These are phyloP conservation scores for Apostasia shenzhenica DNA, from an alignment of 106 monocot species.

Conservation along the genomic window DNA sequence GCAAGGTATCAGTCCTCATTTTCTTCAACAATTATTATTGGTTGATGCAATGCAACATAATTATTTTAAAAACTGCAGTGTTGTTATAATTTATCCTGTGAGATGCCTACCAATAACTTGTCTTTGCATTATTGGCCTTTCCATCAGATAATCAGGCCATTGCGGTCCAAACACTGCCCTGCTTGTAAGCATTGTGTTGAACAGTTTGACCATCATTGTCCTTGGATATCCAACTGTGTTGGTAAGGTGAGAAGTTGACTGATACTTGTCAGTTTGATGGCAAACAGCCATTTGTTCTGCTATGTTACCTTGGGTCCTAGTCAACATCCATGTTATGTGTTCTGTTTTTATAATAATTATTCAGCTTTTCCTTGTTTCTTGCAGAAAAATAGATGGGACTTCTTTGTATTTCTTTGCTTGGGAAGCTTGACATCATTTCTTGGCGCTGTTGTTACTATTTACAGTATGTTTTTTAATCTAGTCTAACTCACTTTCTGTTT, in stretches of 20 bases:
- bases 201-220: conserved; percentile 94
- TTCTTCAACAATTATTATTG: background rate
- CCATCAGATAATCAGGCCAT: conserved; percentile 69
- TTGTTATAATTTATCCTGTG: background rate
- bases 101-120: background rate
- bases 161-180: conserved; percentile 93
- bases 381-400: conserved; percentile 91
- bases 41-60: background rate
- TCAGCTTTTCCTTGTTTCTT: conserved; percentile 2
- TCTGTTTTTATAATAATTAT: background rate
- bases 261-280: too few species aligned
- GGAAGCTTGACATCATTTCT: conserved; percentile 51
- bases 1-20: conserved; percentile 51
- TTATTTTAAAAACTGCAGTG: background rate
- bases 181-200: conserved; percentile 87
- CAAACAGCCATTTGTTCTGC: background rate
- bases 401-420: conserved; percentile 71
- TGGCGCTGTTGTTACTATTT: conserved; percentile 38
- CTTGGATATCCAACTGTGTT: conserved; percentile 94
- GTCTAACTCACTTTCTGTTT: background rate
- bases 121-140: conserved; percentile 10
- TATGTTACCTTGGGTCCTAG: background rate
- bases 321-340: background rate
- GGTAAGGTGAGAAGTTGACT: conserved; percentile 66
- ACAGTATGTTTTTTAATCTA: conserved; percentile 41